Base-by-base conservation (phyloP, 2,329 filamentous ascomycete genomes). In the Epichloe gansuensis region DNA sequence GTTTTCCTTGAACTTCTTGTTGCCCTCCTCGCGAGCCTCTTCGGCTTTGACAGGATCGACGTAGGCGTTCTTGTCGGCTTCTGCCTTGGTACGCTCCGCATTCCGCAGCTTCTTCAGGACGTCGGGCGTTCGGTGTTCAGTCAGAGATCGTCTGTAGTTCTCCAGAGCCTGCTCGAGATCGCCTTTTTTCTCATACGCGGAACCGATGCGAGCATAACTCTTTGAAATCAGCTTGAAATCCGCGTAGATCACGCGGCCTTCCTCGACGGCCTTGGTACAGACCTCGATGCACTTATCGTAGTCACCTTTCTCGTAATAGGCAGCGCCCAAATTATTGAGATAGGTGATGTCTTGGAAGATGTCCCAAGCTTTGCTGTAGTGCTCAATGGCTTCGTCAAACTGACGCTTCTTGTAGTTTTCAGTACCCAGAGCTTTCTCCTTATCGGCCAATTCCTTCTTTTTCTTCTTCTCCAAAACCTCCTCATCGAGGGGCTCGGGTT, bases 191-290 rank as follows among this genome's bases (percentile, higher is more conserved):
- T 98, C 93, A 67, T 97, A 89, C 0, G 91, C 83, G n/a, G 83
- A 80, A 57, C 93, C 93, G 60, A 98, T 95, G 60, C 93, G 89
- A 40, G 90, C 89, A 63, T 93, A 96, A n/a, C 91, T 87, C 82
- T 96, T 97, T 65, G 94, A 90, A 59, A 98, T 91, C 64, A 90
- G 78, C 81, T 98, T 98, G 77, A 97, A 98, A 72, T 98, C 93
- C 57, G 93, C 90, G 52, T 89, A 85, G 60, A 94, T 82, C 61
- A 85, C 79, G 54, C 93, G 88, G 52, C 93, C 93, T 68, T 97
- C 86, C 60, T 94, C 85, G 51, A 95, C 80, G 11, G 94, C 93
- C 72, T 89, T 82, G 61, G 87, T 82, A 73, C 93, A 98, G 15
- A 84, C 74, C 61, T 94, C 87, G 57, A 98, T 89, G 59, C 85